Base-by-base conservation (phyloP, 768 basidiomycete genomes). In the Kwoniella europaea region DNA sequence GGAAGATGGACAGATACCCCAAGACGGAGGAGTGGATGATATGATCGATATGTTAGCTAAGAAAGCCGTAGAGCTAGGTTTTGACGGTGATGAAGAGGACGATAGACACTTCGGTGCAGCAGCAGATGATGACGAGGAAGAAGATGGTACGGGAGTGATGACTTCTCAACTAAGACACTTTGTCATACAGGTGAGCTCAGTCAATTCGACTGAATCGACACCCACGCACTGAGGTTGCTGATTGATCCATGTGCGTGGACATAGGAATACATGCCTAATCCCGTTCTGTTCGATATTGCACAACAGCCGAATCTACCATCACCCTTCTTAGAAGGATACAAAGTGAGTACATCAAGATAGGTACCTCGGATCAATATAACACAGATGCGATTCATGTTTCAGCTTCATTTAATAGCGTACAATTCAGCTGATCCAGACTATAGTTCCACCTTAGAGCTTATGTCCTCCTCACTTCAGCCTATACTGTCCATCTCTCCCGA, bases 401-500 rank as follows among this genome's bases (percentile, higher is more conserved):
- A 15, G 4, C 46, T 15, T 50, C 1, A 0, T 15, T 50, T 15
- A 18, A 50, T 4, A 13, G 46, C 12, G 13, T 18, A 50, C 6
- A 18, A 50, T 15, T 50, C 12, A 46, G 16, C 35, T 44, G 54
- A 27, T 18, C 13, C 18, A 15, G 46, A 18, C 12, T 50, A 50
- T 18, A 99, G 92, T 98, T 98, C 83, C 97, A 99, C 83, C 87
- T 99, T 55, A 88, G 97, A 54, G 91, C 90, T 7, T 99, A 99
- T 82, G 84, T 85, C 58, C 78, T 86, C 54, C 74, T 85, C 20
- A 83, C 88, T 2, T 92, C 92, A 6, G 90, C 90, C 27, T 86
- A 95, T 50, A 88, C 87, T 66, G 86, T 98, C 16, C 95, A 90
- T 84, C 86, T 98, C 56, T 92, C 92, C 76, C 87, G 89, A 62